Conservation (phyloP, 192 early-diverging fungal genomes). For the Gaertneriomyces semiglobifer region DNA sequence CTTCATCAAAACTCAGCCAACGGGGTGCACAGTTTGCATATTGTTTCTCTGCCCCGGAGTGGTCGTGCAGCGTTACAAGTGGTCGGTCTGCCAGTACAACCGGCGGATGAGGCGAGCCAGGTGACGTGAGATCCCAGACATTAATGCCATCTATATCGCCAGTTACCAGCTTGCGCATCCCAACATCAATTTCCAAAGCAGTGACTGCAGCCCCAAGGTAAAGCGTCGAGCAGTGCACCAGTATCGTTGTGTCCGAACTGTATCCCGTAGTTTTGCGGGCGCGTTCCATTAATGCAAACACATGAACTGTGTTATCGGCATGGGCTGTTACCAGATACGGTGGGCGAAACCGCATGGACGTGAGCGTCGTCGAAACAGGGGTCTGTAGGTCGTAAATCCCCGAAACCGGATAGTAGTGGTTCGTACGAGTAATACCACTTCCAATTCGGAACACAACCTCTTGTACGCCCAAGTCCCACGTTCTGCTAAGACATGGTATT, state of each 20-base stretch:
- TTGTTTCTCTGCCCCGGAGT: not conserved
- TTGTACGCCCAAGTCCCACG: constrained; percentile 11
- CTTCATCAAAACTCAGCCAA: constrained; percentile 27
- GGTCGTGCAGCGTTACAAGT: not conserved
- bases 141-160: constrained; percentile 48
- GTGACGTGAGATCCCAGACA: constrained; percentile 38
- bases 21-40: not conserved
- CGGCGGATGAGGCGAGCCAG: not conserved
- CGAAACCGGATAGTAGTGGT: constrained; percentile 15
- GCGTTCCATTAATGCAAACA: constrained; percentile 24
- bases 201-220: constrained; percentile 47
- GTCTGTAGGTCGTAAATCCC: not conserved
- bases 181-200: constrained; percentile 46
- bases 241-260: not conserved
- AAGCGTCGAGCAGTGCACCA: constrained; percentile 39
- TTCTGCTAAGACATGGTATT: not conserved
- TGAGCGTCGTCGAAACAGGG: not conserved
- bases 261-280: not conserved
- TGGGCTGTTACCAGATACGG: constrained; percentile 48
- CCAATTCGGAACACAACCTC: constrained; percentile 2
- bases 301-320: constrained; percentile 46
- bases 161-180: constrained; percentile 31
- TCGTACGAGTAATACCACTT: not conserved
- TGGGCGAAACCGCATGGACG: constrained; percentile 28
- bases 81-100: not conserved